Evolutionary conservation across 768 basidiomycete genomes (phyloP), one percentile per base, ranked within the genome.

Genomic region (Megacollybia marginata): DNA sequence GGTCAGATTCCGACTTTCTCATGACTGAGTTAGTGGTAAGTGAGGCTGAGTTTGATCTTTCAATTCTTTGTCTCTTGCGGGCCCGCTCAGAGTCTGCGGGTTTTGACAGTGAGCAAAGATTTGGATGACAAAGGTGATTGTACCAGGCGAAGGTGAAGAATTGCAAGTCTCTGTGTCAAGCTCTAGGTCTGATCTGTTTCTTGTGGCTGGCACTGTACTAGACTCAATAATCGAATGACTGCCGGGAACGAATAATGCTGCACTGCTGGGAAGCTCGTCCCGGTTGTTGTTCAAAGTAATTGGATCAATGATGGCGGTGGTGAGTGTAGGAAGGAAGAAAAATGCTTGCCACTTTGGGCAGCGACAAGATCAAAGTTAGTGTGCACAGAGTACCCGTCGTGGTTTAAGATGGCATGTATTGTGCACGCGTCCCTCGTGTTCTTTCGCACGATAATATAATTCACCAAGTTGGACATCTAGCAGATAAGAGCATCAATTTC

Each of bases 11-110:
- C 15, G 74, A 65, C 54, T 75, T 65, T 59, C 74, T 70, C 80
- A 83, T 83, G 54, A 63, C 56, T 46, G 64, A 49, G 50, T 61
- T 57, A 58, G 55, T 54, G 53, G 64, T 55, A 53, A 59, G 52
- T 58, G 59, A 54, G 48, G 44, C 4, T 44, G 23, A 31, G 60
- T 52, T 58, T 62, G 60, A 55, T 51, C 63, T 72, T 59, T 75
- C 72, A 60, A 76, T 70, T 66, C 85, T 76, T 72, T 83, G 83
- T 73, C 85, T 76, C 74, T 87, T 87, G 68, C 76, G 75, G 57
- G 80, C 79, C 65, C 82, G 67, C 66, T 80, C 80, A 66, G 70
- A 54, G 62, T 75, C 74, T 76, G 64, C n/a, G 50, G 33, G 48
- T 42, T 15, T 53, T 7, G 31, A 51, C 55, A 23, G 31, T 43